phyloP scores from a whole-genome alignment of 208 protist genomes.

The Vickermania ingenoplastis region DNA sequence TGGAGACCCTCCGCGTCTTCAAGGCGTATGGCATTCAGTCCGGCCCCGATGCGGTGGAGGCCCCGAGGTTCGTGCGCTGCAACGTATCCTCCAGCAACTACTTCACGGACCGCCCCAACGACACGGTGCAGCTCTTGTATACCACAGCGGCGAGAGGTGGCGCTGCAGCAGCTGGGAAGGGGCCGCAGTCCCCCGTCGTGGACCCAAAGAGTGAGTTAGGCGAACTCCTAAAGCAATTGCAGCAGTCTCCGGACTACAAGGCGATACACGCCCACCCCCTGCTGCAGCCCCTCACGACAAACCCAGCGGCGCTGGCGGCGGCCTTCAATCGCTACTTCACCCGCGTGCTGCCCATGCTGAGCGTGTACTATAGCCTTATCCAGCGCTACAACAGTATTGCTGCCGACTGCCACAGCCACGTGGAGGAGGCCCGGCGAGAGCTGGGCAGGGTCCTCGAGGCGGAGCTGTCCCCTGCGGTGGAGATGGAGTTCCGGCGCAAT shows the following conservation, averaged over 20 bases:
- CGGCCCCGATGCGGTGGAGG: conserved; percentile 37
- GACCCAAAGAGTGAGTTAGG: not conserved
- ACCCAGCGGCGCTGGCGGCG: conserved; percentile 26
- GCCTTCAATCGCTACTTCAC: conserved; percentile 78
- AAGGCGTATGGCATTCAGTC: conserved; percentile 56
- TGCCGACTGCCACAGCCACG: conserved; percentile 24
- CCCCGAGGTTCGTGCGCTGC: conserved; percentile 54
- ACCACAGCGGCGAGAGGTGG: no score
- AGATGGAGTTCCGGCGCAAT: conserved; percentile 77
- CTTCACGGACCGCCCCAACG: conserved; percentile 31
- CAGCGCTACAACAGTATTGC: conserved; percentile 25
- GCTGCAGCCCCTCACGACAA: conserved; percentile 13
- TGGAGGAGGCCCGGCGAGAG: conserved; percentile 29
- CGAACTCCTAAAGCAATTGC: conserved; percentile 9
- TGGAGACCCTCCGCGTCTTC: conserved; percentile 58
- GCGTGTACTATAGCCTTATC: conserved; percentile 48
- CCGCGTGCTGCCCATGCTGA: conserved; percentile 68
- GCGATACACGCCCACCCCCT: conserved; percentile 43
- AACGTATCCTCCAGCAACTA: conserved; percentile 59
- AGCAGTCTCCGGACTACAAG: conserved; percentile 36
- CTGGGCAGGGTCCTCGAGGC: conserved; percentile 40
- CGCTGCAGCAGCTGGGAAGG: no score
- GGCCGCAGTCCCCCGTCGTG: no score
- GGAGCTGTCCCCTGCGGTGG: conserved; percentile 53
- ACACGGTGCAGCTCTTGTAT: conserved; percentile 59